These are phyloP conservation scores for Skeletonema potamos DNA, from an alignment of 108 stramenopile species.

Conservation along the genomic window DNA sequence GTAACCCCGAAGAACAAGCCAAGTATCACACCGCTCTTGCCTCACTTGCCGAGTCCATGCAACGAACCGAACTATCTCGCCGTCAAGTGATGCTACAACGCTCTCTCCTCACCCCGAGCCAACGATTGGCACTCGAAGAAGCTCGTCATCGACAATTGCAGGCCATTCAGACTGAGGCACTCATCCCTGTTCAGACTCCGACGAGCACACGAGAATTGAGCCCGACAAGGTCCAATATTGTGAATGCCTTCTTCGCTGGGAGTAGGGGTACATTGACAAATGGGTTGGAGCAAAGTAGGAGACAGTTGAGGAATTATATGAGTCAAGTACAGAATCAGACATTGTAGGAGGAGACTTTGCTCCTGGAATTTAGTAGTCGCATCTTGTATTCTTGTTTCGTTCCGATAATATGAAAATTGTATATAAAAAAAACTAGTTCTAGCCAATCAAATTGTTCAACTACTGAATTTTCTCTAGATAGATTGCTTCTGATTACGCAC, in stretches of 20 bases:
- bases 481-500: too few species aligned
- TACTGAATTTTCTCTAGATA: too few species aligned
- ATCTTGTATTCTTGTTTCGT: neutral
- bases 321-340: conserved; percentile 1
- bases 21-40: conserved; percentile 32
- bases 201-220: neutral
- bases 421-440: neutral
- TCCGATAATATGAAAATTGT: neutral
- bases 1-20: neutral
- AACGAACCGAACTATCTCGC: conserved; percentile 36
- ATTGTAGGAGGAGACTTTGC: neutral
- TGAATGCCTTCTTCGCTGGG: conserved; percentile 10
- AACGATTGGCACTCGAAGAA: neutral
- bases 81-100: conserved; percentile 33
- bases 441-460: neutral
- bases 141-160: neutral
- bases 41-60: conserved; percentile 39
- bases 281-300: conserved; percentile 16
- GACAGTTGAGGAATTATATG: conserved; percentile 10
- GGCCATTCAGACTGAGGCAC: neutral
- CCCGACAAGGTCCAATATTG: neutral
- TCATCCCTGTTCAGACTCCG: neutral
- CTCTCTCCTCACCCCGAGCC: neutral
- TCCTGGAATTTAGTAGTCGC: neutral
- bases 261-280: conserved; percentile 9